phyloP scores from a whole-genome alignment of 352 stramenopile species.

The Elongisporangium prolatum region DNA sequence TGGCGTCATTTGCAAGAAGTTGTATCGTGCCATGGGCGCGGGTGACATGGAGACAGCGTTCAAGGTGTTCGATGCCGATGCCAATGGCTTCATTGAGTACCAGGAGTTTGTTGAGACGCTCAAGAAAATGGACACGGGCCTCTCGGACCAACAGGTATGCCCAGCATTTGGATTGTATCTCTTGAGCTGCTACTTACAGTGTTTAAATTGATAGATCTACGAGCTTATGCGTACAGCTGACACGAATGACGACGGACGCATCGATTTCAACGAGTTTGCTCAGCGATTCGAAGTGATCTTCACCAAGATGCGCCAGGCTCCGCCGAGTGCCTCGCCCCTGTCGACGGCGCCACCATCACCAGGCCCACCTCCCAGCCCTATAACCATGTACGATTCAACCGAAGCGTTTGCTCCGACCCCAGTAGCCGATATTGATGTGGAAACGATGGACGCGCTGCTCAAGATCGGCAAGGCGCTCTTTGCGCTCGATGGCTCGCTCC shows the following conservation, averaged over 20 bases:
- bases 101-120: slow-evolving; percentile 90
- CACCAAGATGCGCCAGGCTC: slow-evolving; percentile 51
- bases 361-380: slow-evolving; percentile 13
- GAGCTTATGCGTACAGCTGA: slow-evolving; percentile 92
- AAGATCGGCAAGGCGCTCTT: slow-evolving; percentile 80
- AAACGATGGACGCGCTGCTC: slow-evolving; percentile 79
- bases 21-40: slow-evolving; percentile 90
- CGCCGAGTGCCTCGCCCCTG: slow-evolving; percentile 4
- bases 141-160: slow-evolving; percentile 85
- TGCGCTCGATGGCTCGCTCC: slow-evolving; percentile 55
- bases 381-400: slow-evolving; percentile 12
- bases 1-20: slow-evolving; percentile 87
- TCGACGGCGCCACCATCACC: slow-evolving; percentile 4
- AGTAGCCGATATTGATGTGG: slow-evolving; percentile 62
- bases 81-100: slow-evolving; percentile 90
- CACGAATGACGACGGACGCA: slow-evolving; percentile 89
- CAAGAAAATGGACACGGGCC: slow-evolving; percentile 89
- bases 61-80: slow-evolving; percentile 88
- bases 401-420: slow-evolving; percentile 41
- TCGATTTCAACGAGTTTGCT: slow-evolving; percentile 90
- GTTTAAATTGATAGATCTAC: slow-evolving; percentile 26
- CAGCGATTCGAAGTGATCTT: slow-evolving; percentile 92
- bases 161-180: not conserved
- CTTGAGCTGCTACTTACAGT: not conserved
- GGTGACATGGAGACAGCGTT: slow-evolving; percentile 88